Evolutionary conservation across 768 basidiomycete species (phyloP), one percentile per base, ranked within the genome.

Genomic region (Calocera viscosa): DNA sequence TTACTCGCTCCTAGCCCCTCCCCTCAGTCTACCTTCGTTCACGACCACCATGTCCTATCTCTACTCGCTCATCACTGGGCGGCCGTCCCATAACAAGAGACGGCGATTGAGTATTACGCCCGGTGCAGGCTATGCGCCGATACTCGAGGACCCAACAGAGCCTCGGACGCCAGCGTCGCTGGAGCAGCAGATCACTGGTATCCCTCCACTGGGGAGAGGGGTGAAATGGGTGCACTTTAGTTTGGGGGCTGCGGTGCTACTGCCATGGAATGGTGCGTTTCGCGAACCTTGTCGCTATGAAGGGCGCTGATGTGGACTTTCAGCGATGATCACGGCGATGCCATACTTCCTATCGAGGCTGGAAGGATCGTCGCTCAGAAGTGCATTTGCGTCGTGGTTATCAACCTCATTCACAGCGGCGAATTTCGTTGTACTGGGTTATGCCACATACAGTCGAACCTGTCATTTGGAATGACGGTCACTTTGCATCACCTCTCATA

Each of bases 251-350:
- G 88, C 90, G 24, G 82, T 88, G 2, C 80, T 96, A 7, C 76
- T 96, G 19, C 87, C 90, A 32, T 96, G 93, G 93, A 95, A 94
- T 73, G 91, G 93, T 92, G 74, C 73, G 82, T 71, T 11, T 22
- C 11, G 38, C 60, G 32, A 65, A 64, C 41, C 69, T 22, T 64
- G 8, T 32, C 35, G 43, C 1, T 24, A n/a, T 7, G 19, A n/a
- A 33, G 28, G 34, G 34, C n/a, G 49, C 35, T 19, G 32, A 43
- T 64, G 7, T n/a, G 26, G 39, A 60, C 28, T 16, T n/a, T 24
- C 67, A 95, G 93, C 86, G 0, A 78, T 94, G 72, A 93, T 96
- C 28, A 95, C 90, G 34, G 91, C 88, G 0, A 86, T 86, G 60
- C 86, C 92, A 0, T 91, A 87, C 74, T 91, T 95, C 74, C 74